Evolutionary conservation across 441 rosid species (phyloP).

Genomic region (Mallotus japonicus): DNA sequence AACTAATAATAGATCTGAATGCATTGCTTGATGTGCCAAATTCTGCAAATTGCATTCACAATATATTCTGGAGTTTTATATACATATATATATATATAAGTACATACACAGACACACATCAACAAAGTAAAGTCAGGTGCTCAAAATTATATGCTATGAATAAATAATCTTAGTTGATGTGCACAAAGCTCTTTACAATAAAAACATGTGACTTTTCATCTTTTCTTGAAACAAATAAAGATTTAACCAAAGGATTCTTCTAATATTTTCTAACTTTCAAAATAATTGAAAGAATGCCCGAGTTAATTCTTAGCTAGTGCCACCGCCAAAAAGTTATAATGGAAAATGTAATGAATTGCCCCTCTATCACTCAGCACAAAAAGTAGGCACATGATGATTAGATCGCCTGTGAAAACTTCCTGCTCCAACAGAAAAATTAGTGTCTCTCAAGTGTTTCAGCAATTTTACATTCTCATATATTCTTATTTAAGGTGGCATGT

Average conservation of each 20-base stretch:
- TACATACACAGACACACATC: no score
- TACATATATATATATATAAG: no score
- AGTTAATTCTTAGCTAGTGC: not conserved
- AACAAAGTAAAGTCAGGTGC: no score
- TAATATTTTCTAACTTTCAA: not conserved
- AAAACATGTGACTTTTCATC: not conserved
- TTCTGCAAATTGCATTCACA: no score
- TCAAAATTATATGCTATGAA: no score
- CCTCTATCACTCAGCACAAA: not conserved
- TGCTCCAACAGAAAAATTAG: not conserved
- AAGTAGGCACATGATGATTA: not conserved
- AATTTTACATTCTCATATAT: not conserved
- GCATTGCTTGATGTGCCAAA: no score
- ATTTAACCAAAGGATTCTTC: not conserved
- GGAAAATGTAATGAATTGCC: not conserved
- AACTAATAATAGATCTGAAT: no score
- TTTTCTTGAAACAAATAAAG: not conserved
- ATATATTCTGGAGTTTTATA: no score
- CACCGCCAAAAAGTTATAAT: not conserved
- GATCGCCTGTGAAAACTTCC: conserved; percentile 1
- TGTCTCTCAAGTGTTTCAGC: not conserved
- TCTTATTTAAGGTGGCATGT: not conserved
- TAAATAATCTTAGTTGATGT: no score
- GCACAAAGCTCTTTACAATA: no score
- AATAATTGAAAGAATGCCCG: not conserved